A percentile compares a stretch with the other conserved stretches of the same genome.
Evolutionary conservation across 345 rosid genomes (phyloP).

Genomic region (Murraya paniculata): DNA sequence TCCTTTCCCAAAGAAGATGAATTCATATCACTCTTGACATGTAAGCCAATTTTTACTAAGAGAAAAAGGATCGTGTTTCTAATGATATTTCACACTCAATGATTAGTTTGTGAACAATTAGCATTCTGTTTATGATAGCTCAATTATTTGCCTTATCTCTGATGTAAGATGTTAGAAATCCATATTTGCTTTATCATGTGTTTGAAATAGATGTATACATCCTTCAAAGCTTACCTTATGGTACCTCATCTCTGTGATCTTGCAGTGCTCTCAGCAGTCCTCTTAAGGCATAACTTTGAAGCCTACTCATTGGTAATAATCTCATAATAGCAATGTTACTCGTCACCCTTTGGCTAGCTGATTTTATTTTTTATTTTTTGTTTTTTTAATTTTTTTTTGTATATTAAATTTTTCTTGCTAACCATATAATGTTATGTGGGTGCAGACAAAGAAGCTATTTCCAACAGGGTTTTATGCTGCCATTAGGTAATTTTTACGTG

Average conservation of each 20-base stretch:
- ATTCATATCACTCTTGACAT: background rate
- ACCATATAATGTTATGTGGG: conserved; percentile 21
- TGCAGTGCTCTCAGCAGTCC: conserved; percentile 76
- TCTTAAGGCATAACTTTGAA: conserved; percentile 70
- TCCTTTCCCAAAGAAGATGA: background rate
- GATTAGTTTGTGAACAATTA: background rate
- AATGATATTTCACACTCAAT: background rate
- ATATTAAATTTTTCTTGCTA: background rate
- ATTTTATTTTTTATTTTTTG: background rate
- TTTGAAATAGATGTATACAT: background rate
- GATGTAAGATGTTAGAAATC: background rate
- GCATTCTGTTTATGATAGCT: background rate
- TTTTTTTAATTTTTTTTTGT: background rate
- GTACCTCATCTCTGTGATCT: conserved; percentile 12
- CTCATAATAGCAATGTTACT: conserved; percentile 1
- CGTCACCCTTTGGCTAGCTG: background rate
- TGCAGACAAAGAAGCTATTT: conserved; percentile 80
- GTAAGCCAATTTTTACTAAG: background rate
- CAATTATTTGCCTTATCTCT: background rate
- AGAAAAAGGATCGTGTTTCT: background rate
- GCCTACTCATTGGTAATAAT: conserved; percentile 56
- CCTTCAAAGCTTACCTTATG: background rate
- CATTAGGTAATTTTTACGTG: conserved; percentile 46
- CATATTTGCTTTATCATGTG: background rate
- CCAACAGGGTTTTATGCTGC: conserved; percentile 59